A percentile compares a stretch with the other conserved stretches of the same genome.
phyloP scores from a whole-genome alignment of 192 early-diverging fungal species.

The Linderina pennispora region DNA sequence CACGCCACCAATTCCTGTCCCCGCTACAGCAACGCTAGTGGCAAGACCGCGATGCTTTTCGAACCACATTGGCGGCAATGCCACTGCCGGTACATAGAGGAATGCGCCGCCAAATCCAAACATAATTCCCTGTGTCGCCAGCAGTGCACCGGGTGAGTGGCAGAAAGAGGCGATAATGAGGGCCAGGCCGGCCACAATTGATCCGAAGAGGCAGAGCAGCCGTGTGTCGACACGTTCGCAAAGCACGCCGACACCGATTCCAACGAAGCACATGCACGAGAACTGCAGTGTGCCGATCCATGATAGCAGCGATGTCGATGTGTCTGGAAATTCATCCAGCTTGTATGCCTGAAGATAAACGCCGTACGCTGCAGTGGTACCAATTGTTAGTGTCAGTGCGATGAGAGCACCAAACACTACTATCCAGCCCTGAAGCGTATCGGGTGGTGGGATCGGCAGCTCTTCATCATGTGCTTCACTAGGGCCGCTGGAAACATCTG shows the following conservation, averaged over 20 bases:
- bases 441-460: too few species aligned
- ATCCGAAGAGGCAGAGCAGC: slow-evolving; percentile 5
- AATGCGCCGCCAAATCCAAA: slow-evolving; percentile 62
- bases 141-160: slow-evolving; percentile 49
- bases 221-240: slow-evolving; percentile 14
- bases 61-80: slow-evolving; percentile 67
- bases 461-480: too few species aligned
- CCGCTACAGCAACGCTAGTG: slow-evolving; percentile 63
- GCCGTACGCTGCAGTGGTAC: slow-evolving; percentile 19
- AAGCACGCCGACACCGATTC: slow-evolving; percentile 18
- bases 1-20: slow-evolving; percentile 65
- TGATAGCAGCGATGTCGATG: slow-evolving; percentile 15
- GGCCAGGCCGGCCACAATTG: slow-evolving; percentile 6
- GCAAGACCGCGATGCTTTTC: slow-evolving; percentile 58
- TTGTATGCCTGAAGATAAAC: slow-evolving; percentile 25
- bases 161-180: slow-evolving; percentile 24
- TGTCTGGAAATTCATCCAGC: slow-evolving; percentile 14
- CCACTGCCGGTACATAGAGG: slow-evolving; percentile 57
- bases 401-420: slow-evolving; percentile 22
- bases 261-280: slow-evolving; percentile 22
- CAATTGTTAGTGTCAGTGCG: slow-evolving; percentile 21
- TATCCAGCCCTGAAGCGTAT: slow-evolving; percentile 20
- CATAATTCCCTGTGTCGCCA: slow-evolving; percentile 67
- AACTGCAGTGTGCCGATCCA: slow-evolving; percentile 42
- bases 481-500: too few species aligned